Evolutionary conservation across 495 filamentous ascomycete species (phyloP).

Genomic region (Xylaria sp.): DNA sequence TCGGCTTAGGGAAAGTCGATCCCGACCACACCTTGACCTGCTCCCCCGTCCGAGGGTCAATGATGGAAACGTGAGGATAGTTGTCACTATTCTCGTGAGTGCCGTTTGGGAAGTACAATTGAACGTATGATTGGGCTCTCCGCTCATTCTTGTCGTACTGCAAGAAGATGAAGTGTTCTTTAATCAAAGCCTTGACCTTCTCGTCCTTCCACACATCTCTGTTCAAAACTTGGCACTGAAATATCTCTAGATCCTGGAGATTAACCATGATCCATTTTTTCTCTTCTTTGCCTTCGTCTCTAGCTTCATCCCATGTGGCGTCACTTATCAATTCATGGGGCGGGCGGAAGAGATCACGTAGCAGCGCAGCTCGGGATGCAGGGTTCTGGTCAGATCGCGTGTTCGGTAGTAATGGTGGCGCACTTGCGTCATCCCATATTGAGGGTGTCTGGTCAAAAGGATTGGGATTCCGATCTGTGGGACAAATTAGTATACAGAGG

Average conservation of each 20-base stretch:
- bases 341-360: conserved; percentile 91
- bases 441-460: conserved; percentile 81
- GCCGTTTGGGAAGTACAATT: conserved; percentile 84
- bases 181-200: conserved; percentile 76
- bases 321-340: conserved; percentile 85
- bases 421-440: conserved; percentile 72
- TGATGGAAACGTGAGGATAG: conserved; percentile 94
- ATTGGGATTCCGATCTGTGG: conserved; percentile 45
- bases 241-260: conserved; percentile 88
- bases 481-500: conserved; percentile 3
- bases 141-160: conserved; percentile 87
- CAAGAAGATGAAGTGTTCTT: conserved; percentile 93
- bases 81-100: conserved; percentile 72
- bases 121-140: conserved; percentile 76
- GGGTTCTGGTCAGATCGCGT: conserved; percentile 17
- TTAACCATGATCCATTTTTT: conserved; percentile 97
- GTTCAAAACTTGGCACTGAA: conserved; percentile 91
- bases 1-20: conserved; percentile 71
- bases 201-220: conserved; percentile 93
- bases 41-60: conserved; percentile 95
- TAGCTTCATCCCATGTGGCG: conserved; percentile 77
- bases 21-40: conserved; percentile 97
- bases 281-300: conserved; percentile 80
- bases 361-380: conserved; percentile 50
- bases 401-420: conserved; percentile 20